Base-by-base conservation (phyloP, 768 basidiomycete genomes). In the Suillus spraguei region DNA sequence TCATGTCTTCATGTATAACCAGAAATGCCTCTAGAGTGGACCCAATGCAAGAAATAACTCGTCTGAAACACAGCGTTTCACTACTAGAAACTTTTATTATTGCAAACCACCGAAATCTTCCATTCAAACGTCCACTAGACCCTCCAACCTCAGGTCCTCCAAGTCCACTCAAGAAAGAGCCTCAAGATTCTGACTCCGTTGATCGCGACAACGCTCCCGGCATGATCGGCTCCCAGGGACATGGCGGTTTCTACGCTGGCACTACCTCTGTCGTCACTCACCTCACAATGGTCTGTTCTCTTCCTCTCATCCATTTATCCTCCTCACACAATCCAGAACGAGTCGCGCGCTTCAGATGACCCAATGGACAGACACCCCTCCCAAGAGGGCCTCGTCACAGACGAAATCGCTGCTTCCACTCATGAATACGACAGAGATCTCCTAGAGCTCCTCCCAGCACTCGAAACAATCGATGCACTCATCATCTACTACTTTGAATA, bases 401-500 rank as follows among this genome's bases (percentile, higher is more conserved):
- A 85, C 61, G 81, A 85, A 47, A 83, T 72, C 69, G 77, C 58
- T 32, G 75, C 64, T 72, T 81, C 73, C 62, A 79, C 79, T 49
- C 81, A 79, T 64, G 85, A 85, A 63, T 88, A 90, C 68, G 92
- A 94, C 77, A 82, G 85, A 52, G 92, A 94, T 73, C 81, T 94
- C 10, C 82, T 92, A 65, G 79, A 81, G 5, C 75, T 83, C 62
- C 82, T 94, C 3, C 92, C 92, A 3, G 77, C 83, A 22, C 74
- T 89, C 60, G 83, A 88, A 53, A 78, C 87, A 59, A 87, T 93
- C 68, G 92, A 94, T 69, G 84, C 82, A 20, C 85, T 94, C 60
- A 81, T 94, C 70, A 76, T 77, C 55, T 89, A 87, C 76, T 94
- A 94, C 75, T 93, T 93, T 69, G 89, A 91, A 67, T 91, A 90